Evolutionary conservation across 1,284 basidiomycete species (phyloP).

Genomic region (Fomes fomentarius): DNA sequence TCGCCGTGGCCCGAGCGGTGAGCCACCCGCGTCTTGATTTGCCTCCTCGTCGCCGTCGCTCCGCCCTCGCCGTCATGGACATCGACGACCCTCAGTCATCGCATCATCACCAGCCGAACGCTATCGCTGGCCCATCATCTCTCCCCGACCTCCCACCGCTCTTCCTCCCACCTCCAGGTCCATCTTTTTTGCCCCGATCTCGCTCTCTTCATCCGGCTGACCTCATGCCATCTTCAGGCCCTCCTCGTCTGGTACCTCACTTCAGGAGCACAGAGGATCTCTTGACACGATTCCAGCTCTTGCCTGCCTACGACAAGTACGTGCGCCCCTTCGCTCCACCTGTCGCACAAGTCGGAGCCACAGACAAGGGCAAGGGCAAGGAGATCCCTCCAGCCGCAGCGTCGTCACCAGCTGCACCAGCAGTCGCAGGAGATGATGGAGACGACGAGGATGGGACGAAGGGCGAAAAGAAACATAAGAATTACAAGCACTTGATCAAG

Average conservation of each 20-base stretch:
- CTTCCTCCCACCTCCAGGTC: slow-evolving; percentile 39
- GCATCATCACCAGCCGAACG: slow-evolving; percentile 32
- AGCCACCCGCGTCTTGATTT: slow-evolving; percentile 19
- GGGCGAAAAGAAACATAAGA: slow-evolving; percentile 79
- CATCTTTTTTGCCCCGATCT: slow-evolving; percentile 6
- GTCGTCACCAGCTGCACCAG: slow-evolving; percentile 33
- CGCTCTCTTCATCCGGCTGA: slow-evolving; percentile 20
- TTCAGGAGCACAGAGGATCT: slow-evolving; percentile 77
- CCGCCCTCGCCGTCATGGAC: slow-evolving; percentile 29
- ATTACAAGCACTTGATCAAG: slow-evolving; percentile 80
- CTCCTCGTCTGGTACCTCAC: slow-evolving; percentile 48
- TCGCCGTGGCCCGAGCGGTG: slow-evolving; percentile 18
- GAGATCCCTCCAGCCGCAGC: slow-evolving; percentile 39
- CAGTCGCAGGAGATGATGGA: slow-evolving; percentile 49
- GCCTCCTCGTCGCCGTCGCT: slow-evolving; percentile 29
- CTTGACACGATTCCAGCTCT: slow-evolving; percentile 65
- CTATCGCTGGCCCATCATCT: slow-evolving; percentile 39
- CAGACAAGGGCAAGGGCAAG: slow-evolving; percentile 69
- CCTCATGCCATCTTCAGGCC: slow-evolving; percentile 36
- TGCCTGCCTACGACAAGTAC: slow-evolving; percentile 75
- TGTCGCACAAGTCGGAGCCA: slow-evolving; percentile 30
- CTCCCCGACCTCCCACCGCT: slow-evolving; percentile 29
- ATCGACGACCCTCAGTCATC: slow-evolving; percentile 28
- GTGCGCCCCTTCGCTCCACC: slow-evolving; percentile 53
- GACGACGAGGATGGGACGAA: slow-evolving; percentile 53